Conservation (phyloP, 2,329 filamentous ascomycete genomes). For the Penicillium sp. region DNA sequence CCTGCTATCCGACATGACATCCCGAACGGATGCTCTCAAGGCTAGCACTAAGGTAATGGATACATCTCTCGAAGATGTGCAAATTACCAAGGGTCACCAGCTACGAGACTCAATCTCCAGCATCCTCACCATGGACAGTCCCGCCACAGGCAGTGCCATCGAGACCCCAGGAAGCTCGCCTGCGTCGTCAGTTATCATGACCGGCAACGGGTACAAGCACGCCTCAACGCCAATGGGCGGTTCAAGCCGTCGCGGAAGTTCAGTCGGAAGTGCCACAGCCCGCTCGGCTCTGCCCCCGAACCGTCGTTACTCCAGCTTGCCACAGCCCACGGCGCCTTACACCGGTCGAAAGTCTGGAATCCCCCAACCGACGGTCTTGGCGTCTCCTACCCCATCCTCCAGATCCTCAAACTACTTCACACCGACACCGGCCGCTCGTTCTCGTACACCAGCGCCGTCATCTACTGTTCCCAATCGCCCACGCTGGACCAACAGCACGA, state of each 20-base stretch:
- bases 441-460: constrained; percentile 39
- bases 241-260: constrained; percentile 43
- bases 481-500: constrained; percentile 63
- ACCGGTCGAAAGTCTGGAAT: constrained; percentile 32
- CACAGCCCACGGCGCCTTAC: constrained; percentile 28
- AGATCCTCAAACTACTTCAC: constrained; percentile 42
- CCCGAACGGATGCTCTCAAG: constrained; percentile 70
- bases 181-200: constrained; percentile 55
- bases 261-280: constrained; percentile 35
- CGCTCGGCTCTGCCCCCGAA: constrained; percentile 34
- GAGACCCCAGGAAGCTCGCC: constrained; percentile 66
- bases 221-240: constrained; percentile 38
- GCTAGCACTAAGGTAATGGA: constrained; percentile 71
- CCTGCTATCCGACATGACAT: constrained; percentile 73
- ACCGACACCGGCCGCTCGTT: constrained; percentile 40
- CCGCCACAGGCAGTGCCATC: constrained; percentile 58
- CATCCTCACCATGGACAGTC: constrained; percentile 74
- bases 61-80: constrained; percentile 61
- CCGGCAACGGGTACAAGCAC: constrained; percentile 44
- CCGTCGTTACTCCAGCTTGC: constrained; percentile 43
- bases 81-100: constrained; percentile 56
- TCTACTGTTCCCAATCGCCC: constrained; percentile 50
- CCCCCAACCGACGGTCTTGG: constrained; percentile 25
- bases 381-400: constrained; percentile 31
- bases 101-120: constrained; percentile 88